These are phyloP conservation scores for Chrysochromulina parva DNA, from an alignment of 78 protist species.

Conservation along the genomic window DNA sequence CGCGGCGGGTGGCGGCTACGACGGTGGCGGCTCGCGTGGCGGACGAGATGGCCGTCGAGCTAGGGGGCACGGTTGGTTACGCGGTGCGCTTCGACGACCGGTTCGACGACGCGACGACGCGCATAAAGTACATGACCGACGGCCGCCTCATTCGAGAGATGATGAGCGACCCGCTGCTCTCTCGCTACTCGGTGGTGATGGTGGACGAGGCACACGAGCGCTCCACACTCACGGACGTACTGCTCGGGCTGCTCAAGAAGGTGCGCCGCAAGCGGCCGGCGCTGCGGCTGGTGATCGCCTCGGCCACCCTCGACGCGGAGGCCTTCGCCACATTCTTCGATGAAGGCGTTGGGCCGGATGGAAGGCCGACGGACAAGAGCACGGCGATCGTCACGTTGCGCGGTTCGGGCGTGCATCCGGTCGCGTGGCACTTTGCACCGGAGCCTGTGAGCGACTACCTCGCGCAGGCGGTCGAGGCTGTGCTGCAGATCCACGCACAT, in stretches of 20 bases:
- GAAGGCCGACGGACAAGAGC: too few species aligned
- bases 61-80: conserved; percentile 75
- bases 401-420: neutral
- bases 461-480: conserved; percentile 58
- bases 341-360: neutral
- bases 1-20: conserved; percentile 97
- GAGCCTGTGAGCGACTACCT: neutral
- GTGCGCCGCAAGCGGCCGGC: conserved; percentile 44
- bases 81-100: conserved; percentile 85
- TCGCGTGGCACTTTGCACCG: neutral
- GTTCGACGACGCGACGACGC: conserved; percentile 48
- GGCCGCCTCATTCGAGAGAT: conserved; percentile 91
- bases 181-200: conserved; percentile 79
- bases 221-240: conserved; percentile 63
- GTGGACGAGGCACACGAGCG: conserved; percentile 98
- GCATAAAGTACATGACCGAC: conserved; percentile 89
- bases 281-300: conserved; percentile 83
- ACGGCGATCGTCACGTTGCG: neutral
- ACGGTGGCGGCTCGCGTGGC: conserved; percentile 95
- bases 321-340: conserved; percentile 38
- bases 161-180: conserved; percentile 79
- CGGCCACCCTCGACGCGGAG: conserved; percentile 91
- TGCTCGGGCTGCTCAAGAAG: conserved; percentile 58
- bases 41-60: conserved; percentile 68
- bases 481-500: conserved; percentile 92